Evolutionary conservation across 768 basidiomycete genomes (phyloP).

Genomic region (Tubosaeta sp.): DNA sequence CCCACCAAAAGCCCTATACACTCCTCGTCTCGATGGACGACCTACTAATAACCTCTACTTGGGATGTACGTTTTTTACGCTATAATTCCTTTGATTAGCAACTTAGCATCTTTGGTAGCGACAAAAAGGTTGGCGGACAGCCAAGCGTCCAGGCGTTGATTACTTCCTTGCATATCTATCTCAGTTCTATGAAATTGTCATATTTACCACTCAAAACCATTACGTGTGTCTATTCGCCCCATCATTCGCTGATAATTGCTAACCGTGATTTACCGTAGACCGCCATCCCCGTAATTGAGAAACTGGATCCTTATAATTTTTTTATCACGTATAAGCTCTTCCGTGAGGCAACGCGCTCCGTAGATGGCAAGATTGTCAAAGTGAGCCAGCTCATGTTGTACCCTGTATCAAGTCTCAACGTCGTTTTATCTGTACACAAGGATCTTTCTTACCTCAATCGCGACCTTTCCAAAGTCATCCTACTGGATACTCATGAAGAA

Average conservation of each 20-base stretch:
- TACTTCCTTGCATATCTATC: constrained; percentile 97
- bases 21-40: constrained; percentile 90
- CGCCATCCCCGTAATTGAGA: constrained; percentile 82
- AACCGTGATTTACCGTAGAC: constrained; percentile 49
- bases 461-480: constrained; percentile 83
- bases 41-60: constrained; percentile 83
- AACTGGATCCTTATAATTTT: constrained; percentile 91
- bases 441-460: constrained; percentile 95
- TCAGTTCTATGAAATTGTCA: constrained; percentile 96
- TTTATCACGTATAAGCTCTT: constrained; percentile 88
- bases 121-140: constrained; percentile 93
- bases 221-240: constrained; percentile 57
- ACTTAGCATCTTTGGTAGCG: constrained; percentile 47
- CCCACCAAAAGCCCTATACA: constrained; percentile 88
- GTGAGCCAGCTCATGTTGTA: constrained; percentile 31
- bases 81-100: neutral
- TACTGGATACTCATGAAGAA: constrained; percentile 81
- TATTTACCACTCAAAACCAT: constrained; percentile 87
- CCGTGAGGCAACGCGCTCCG: constrained; percentile 84
- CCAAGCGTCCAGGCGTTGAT: constrained; percentile 95
- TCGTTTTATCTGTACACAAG: constrained; percentile 29
- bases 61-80: constrained; percentile 73
- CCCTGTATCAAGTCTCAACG: neutral
- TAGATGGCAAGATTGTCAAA: constrained; percentile 84
- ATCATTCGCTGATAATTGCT: neutral